Conservation (phyloP, 2,329 filamentous ascomycete species). For the Penicillium sclerotiorum region DNA sequence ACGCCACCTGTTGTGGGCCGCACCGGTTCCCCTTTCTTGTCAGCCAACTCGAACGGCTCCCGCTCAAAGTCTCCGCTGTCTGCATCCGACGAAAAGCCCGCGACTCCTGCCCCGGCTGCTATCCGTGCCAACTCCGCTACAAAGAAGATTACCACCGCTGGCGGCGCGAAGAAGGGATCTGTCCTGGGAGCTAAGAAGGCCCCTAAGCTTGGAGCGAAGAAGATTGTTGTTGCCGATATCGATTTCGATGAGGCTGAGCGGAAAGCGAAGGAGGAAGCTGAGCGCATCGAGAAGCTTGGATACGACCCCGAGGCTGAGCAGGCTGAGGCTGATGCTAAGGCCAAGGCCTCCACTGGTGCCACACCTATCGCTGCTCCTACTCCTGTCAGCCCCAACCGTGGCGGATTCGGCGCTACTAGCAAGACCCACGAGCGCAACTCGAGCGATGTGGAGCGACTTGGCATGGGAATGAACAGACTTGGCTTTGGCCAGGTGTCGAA, state of each 20-base stretch:
- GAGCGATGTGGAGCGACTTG: constrained; percentile 82
- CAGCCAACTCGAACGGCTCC: constrained; percentile 69
- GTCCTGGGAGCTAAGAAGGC: constrained; percentile 84
- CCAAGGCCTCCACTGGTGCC: constrained; percentile 41
- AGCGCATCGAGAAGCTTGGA: constrained; percentile 90
- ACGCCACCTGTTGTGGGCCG: constrained; percentile 82
- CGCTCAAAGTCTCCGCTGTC: constrained; percentile 82
- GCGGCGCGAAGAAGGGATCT: constrained; percentile 75
- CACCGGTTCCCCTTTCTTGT: constrained; percentile 88
- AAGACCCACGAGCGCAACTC: constrained; percentile 58
- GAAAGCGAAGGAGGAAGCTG: constrained; percentile 95
- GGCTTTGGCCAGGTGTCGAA: constrained; percentile 79
- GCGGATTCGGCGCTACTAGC: constrained; percentile 64
- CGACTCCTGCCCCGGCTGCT: constrained; percentile 60
- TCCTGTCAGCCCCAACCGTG: constrained; percentile 67
- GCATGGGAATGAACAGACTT: constrained; percentile 82
- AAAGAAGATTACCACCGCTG: constrained; percentile 68
- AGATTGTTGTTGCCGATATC: constrained; percentile 72
- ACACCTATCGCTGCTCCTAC: constrained; percentile 72
- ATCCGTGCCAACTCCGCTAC: constrained; percentile 78
- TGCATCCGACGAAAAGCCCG: constrained; percentile 55
- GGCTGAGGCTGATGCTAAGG: constrained; percentile 43
- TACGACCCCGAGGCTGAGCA: constrained; percentile 91
- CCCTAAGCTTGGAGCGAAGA: constrained; percentile 88
- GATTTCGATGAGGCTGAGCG: constrained; percentile 98